Evolutionary conservation across 2,329 filamentous ascomycete genomes (phyloP).

Genomic region (Lachnellula cervina): DNA sequence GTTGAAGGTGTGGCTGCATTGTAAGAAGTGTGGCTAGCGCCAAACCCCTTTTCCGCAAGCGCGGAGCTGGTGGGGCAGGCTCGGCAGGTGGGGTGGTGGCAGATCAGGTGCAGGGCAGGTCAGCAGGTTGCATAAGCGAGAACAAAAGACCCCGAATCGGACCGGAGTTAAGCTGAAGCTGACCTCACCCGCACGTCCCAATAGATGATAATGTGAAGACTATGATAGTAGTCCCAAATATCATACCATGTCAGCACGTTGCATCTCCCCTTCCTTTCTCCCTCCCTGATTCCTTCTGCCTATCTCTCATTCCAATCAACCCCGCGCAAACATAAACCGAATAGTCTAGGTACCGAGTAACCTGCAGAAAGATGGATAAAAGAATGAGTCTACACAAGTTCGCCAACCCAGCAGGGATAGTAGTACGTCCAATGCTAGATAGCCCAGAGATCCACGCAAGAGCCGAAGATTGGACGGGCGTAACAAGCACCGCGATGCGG

Average conservation of each 20-base stretch:
- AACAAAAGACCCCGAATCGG: background rate
- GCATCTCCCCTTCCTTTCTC: background rate
- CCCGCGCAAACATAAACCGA: background rate
- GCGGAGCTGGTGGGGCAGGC: too few species aligned
- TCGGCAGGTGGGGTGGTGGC: too few species aligned
- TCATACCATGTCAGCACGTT: background rate
- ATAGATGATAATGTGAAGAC: background rate
- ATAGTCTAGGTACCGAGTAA: background rate
- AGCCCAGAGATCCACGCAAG: slow-evolving; percentile 7
- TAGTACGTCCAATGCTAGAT: slow-evolving; percentile 14
- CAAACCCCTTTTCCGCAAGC: too few species aligned
- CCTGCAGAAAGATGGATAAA: background rate
- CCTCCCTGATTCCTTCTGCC: background rate
- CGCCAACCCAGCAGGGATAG: slow-evolving; percentile 5
- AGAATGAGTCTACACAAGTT: background rate
- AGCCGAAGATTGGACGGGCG: slow-evolving; percentile 34
- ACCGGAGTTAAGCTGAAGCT: background rate
- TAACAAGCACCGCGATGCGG: slow-evolving; percentile 25
- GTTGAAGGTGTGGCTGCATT: too few species aligned
- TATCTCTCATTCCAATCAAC: background rate
- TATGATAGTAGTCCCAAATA: background rate
- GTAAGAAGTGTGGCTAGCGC: too few species aligned
- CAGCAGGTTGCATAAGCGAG: slow-evolving; percentile 2
- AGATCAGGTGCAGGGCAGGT: background rate
- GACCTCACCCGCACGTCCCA: background rate